Evolutionary conservation across 2,329 filamentous ascomycete genomes (phyloP).

Genomic region (Sporothrix brunneoviolacea): DNA sequence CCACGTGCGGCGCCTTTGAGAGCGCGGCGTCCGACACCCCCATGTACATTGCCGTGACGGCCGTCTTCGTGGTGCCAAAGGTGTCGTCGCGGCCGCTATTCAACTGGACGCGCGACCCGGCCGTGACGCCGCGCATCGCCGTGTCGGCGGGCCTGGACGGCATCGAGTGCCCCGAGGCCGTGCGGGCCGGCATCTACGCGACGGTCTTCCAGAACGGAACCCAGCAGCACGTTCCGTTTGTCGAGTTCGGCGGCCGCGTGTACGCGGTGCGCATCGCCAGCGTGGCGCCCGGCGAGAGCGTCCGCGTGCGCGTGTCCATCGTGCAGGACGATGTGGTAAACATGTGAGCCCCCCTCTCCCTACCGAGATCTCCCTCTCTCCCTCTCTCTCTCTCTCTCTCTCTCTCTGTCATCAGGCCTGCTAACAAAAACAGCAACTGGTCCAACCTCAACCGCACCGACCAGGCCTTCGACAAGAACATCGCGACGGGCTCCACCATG

Average conservation of each 20-base stretch:
- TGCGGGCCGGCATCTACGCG: slow-evolving; percentile 11
- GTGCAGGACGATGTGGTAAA: slow-evolving; percentile 8
- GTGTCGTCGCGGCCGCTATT: slow-evolving; percentile 9
- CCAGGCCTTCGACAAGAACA: slow-evolving; percentile 7
- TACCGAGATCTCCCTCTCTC: background rate
- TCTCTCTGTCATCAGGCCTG: background rate
- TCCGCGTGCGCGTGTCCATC: slow-evolving; percentile 8
- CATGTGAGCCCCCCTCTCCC: slow-evolving; percentile 1
- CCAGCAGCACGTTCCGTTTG: slow-evolving; percentile 11
- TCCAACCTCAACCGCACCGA: slow-evolving; percentile 12
- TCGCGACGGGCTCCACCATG: slow-evolving; percentile 4
- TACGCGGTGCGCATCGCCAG: slow-evolving; percentile 6
- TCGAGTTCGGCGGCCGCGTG: slow-evolving; percentile 9
- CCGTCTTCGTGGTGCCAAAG: slow-evolving; percentile 6
- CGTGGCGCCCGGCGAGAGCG: slow-evolving; percentile 3
- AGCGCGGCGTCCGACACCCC: background rate
- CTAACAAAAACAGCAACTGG: slow-evolving; percentile 9
- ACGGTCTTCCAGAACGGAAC: slow-evolving; percentile 12
- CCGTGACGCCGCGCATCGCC: slow-evolving; percentile 13
- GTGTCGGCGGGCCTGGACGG: slow-evolving; percentile 12
- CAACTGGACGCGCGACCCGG: slow-evolving; percentile 5
- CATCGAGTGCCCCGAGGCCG: slow-evolving; percentile 8
- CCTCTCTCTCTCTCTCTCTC: background rate
- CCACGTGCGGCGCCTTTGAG: slow-evolving; percentile 13
- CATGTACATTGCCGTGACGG: slow-evolving; percentile 10